Percentiles rank a stretch among this genome's conserved stretches.
These are phyloP conservation scores for Spergularia azorica DNA, from an alignment of 179 eudicot genomes.

Conservation along the genomic window DNA sequence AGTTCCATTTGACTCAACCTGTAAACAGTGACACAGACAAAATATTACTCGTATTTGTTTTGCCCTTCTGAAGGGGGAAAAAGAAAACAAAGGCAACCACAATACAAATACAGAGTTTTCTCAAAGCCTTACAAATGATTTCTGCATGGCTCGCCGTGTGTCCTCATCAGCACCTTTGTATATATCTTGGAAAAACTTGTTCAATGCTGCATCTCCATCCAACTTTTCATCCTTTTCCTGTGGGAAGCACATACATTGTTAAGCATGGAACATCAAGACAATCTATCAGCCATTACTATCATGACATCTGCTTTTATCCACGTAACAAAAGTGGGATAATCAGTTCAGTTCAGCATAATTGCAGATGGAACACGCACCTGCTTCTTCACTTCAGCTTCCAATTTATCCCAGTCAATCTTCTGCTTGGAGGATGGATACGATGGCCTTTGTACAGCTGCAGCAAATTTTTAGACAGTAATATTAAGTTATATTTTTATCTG, in stretches of 20 bases:
- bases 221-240: conserved; percentile 97
- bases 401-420: conserved; percentile 82
- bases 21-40: conserved; percentile 7
- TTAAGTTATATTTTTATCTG: background rate
- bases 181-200: conserved; percentile 90
- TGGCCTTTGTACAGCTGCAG: conserved; percentile 51
- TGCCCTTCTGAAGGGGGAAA: background rate
- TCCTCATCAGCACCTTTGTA: conserved; percentile 92
- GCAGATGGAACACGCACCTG: conserved; percentile 34
- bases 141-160: conserved; percentile 89
- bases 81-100: background rate
- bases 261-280: background rate
- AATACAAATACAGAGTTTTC: background rate
- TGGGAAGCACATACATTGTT: background rate
- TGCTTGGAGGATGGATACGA: conserved; percentile 83
- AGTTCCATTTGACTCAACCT: conserved; percentile 97
- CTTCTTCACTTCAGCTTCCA: conserved; percentile 66
- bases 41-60: background rate
- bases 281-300: too few relatives aligned
- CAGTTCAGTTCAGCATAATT: background rate
- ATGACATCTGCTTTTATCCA: background rate
- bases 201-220: conserved; percentile 95
- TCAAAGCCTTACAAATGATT: conserved; percentile 79
- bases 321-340: background rate
- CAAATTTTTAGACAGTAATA: background rate